Evolutionary conservation across 768 basidiomycete genomes (phyloP), one percentile per base, ranked within the genome.

Genomic region (Inosperma sp.): DNA sequence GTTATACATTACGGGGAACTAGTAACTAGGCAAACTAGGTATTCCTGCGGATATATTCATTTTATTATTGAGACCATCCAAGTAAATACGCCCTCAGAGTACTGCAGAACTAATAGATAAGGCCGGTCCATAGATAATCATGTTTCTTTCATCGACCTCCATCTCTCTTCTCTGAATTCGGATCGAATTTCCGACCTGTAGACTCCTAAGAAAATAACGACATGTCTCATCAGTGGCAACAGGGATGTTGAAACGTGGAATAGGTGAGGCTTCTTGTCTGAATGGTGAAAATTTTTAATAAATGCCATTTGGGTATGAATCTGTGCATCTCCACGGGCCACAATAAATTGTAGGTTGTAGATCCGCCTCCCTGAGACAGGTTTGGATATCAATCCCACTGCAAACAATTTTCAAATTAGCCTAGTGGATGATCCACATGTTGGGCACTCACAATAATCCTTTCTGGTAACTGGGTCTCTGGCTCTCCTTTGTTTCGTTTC

Each of bases 381-480:
- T 48, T 30, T 29, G 34, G 16, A 26, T 34, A 52, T 67, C 60
- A 74, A 51, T 75, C 72, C 69, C 68, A 74, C 73, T 74, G 53
- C 41, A 30, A 42, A 42, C 39, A 48, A 37, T 33, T 21, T 30
- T 33, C 52, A 52, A 35, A 62, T 56, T 30, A 45, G 36, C 29
- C 23, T 40, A 33, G 34, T 43, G 26, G 52, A 27, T 30, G 13
- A 53, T 44, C 41, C 27, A 29, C 31, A 29, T 40, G 34, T 35
- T 33, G 35, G 55, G 19, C 46, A 67, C 76, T 59, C 52, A 78
- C 76, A 62, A 76, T 73, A 49, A 75, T 55, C 51, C 67, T 67
- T 35, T 72, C 67, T 39, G 70, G 65, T 46, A 72, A 65, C 58
- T 70, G 63, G 39, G 50, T 55, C 36, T 65, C 59, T 60, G 72